Base-by-base conservation (phyloP, 140 eudicot species). In the Stevia rebaudiana region DNA sequence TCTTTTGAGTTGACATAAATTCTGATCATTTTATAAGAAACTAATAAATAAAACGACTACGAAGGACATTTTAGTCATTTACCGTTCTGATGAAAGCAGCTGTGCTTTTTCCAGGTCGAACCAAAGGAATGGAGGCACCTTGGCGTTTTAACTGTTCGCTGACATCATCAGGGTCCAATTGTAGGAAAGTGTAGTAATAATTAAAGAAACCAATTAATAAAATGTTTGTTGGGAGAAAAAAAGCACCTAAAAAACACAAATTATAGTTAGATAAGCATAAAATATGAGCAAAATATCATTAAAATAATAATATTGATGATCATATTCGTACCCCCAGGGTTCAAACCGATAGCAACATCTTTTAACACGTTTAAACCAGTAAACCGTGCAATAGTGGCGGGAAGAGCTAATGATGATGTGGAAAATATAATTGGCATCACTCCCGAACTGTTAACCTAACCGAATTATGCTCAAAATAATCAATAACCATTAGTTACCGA, bases 341-440 rank as follows among this genome's bases (percentile, higher is more conserved):
- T 80, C 74, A 94, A 78, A 51, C 90, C 87, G 48, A 80, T 72
- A 0, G 99, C 99, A 63, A 94, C 94, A 25, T 88, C 81, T 80
- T 78, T 94, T 22, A 94, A 85, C 53, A 72, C 79, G 36, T 71
- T 79, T 61, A 94, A 73, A 68, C 99, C 99, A 7, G 97, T 94
- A 76, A 94, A 94, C 35, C 99, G 97, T 24, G 99, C 99, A 18
- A 94, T 68, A 61, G 97, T 94, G 47, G 81, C 97, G 1, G 99
- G 99, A 78, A 94, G 97, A 78, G 99, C 89, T 65, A 94, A 76
- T 6, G 99, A 85, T 36, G 99, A 94, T 9, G 99, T 94, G 21
- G 97, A 94, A 74, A 94, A 94, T 69, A 94, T 94, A 60, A 94
- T 94, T 61, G 99, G 99, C 99, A 94, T 94, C 74, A 94, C 99